Evolutionary conservation across 345 rosid genomes (phyloP), one percentile per base, ranked within the genome.

Genomic region (Raphanus raphanistrum): DNA sequence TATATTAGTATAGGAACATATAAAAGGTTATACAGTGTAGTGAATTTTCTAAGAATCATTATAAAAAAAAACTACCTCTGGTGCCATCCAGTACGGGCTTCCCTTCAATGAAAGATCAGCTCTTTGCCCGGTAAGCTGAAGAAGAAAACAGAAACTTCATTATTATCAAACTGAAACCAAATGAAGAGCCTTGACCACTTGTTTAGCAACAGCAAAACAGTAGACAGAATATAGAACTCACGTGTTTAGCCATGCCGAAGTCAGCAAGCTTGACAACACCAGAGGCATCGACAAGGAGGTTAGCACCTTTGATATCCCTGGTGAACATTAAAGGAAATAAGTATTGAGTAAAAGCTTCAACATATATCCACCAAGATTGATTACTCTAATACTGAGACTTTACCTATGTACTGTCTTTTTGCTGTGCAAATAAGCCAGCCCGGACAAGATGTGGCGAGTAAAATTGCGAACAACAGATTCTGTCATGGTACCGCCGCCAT

Each of bases 51-150:
- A 38, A 31, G 13, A 31, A 31, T 70, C 63, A 64, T 16, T 33
- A 21, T 1, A 26, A 48, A 38, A 57, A 50, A 35, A 63, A 52
- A 70, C 63, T 86, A 95, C 99, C 97, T 95, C 99, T 66, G 99
- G 99, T 79, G 98, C 98, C 99, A 92, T 95, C 99, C 99, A 95
- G 73, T 95, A 87, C 11, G 99, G 99, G 70, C 98, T 95, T 83
- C 99, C 98, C 75, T 88, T 95, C 50, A 95, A 69, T 78, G 99
- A 95, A 32, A 95, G 96, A 80, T 88, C 96, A 72, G 92, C 91
- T 79, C 86, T 83, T 85, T 88, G 98, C 61, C 99, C 97, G 2
- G 89, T 85, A 80, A 92, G 97, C 99, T 92, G 83, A 77, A 79
- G 52, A 84, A 71, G 6, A 63, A 64, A 66, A 63, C 28, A 54